phyloP scores from a whole-genome alignment of 1,284 basidiomycete species.

The Cutaneotrichosporon cyanovorans region DNA sequence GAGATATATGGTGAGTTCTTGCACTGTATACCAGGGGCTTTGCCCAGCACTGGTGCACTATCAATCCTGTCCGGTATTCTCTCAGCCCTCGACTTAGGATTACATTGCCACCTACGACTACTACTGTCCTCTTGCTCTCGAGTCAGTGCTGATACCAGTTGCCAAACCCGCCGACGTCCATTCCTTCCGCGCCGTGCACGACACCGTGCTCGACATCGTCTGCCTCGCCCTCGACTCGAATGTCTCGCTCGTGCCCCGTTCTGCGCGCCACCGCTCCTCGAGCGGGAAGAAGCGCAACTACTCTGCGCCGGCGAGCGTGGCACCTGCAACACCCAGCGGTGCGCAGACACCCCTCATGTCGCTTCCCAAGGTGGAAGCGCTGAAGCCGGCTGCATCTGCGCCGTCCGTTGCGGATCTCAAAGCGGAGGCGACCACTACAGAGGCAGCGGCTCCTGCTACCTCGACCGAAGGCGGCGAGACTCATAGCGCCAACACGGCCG shows the following conservation, averaged over 20 bases:
- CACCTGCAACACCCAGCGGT: not conserved
- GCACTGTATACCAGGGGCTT: too few relatives aligned
- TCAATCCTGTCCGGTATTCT: too few relatives aligned
- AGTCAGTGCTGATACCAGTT: not conserved
- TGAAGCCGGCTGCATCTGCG: not conserved
- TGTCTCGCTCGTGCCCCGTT: constrained; percentile 67
- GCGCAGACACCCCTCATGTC: not conserved
- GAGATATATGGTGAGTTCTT: constrained; percentile 69
- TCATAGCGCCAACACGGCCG: too few relatives aligned
- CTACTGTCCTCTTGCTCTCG: too few relatives aligned
- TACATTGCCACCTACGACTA: too few relatives aligned
- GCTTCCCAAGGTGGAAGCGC: not conserved
- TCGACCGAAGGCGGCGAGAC: too few relatives aligned
- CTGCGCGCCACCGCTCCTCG: constrained; percentile 34
- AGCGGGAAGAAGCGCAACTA: not conserved
- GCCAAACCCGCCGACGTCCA: constrained; percentile 48
- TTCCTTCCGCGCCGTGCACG: constrained; percentile 56
- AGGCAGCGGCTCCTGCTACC: too few relatives aligned
- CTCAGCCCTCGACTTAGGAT: too few relatives aligned
- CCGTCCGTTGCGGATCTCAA: too few relatives aligned
- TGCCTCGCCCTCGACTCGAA: constrained; percentile 79
- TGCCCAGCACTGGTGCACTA: too few relatives aligned
- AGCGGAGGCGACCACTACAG: too few relatives aligned
- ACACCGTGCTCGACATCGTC: constrained; percentile 66
- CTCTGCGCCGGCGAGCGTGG: too few relatives aligned